Percentiles rank a stretch among this genome's conserved stretches.
phyloP scores from a whole-genome alignment of 495 filamentous ascomycete species.

The Zalerion maritima region DNA sequence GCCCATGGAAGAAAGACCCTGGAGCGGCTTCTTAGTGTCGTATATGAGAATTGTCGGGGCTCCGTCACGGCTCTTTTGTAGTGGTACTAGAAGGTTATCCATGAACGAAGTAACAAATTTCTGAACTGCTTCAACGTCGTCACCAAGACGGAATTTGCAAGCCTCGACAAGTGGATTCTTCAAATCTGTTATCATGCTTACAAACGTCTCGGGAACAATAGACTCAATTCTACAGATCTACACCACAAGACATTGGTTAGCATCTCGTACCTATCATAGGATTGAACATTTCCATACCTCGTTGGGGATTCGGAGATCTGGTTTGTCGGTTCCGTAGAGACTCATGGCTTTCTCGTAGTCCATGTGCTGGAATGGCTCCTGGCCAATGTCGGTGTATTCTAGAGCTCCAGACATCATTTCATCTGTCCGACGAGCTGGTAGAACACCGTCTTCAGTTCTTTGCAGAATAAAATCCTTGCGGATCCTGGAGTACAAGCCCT shows the following conservation, averaged over 20 bases:
- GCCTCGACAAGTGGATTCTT: conserved; percentile 52
- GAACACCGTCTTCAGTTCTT: too few relatives aligned
- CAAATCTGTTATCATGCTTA: conserved; percentile 54
- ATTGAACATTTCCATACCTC: too few relatives aligned
- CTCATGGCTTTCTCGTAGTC: conserved; percentile 69
- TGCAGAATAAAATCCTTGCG: conserved; percentile 26
- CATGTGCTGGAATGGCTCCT: conserved; percentile 22
- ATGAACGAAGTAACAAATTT: conserved; percentile 57
- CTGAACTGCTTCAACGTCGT: conserved; percentile 26
- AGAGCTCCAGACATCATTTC: conserved; percentile 15
- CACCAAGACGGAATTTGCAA: conserved; percentile 41
- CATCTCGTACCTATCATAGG: too few relatives aligned
- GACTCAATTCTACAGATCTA: conserved; percentile 50
- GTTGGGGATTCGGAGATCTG: conserved; percentile 63
- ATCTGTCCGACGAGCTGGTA: neutral
- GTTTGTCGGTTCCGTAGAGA: conserved; percentile 78
- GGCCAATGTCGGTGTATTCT: conserved; percentile 6
- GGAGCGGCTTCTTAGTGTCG: conserved; percentile 52
- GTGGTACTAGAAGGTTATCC: conserved; percentile 43
- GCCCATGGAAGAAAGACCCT: conserved; percentile 60
- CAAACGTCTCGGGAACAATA: conserved; percentile 48
- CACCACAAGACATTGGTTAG: conserved; percentile 11
- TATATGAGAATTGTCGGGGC: conserved; percentile 62
- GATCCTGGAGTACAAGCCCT: conserved; percentile 35
- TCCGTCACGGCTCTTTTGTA: conserved; percentile 51